phyloP scores from a whole-genome alignment of 73 alveolate genomes.

The Tetrahymena thermophila region DNA sequence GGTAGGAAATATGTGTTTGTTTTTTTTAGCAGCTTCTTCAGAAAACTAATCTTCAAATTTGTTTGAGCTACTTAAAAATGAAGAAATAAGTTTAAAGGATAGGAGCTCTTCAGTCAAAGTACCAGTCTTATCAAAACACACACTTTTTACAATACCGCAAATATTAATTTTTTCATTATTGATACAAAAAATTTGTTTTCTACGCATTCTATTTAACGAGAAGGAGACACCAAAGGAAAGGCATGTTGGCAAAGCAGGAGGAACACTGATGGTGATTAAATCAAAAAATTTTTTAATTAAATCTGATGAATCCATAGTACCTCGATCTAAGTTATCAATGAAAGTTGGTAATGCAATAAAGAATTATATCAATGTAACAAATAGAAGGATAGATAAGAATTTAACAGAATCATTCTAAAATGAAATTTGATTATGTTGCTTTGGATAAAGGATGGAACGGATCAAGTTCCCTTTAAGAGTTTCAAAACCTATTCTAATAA shows the following conservation, averaged over 20 bases:
- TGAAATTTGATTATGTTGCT: constrained; percentile 50
- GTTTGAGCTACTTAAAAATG: neutral
- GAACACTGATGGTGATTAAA: constrained; percentile 60
- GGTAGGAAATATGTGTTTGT: neutral
- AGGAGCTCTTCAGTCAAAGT: constrained; percentile 77
- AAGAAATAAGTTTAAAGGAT: neutral
- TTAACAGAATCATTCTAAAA: constrained; percentile 51
- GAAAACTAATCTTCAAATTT: constrained; percentile 2
- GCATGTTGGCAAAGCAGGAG: constrained; percentile 77
- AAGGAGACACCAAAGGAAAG: constrained; percentile 64
- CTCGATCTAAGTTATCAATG: neutral
- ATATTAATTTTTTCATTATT: constrained; percentile 78
- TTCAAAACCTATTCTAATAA: constrained; percentile 54
- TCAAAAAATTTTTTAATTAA: constrained; percentile 35
- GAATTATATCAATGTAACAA: neutral
- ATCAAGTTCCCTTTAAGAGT: constrained; percentile 67
- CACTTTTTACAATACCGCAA: constrained; percentile 74
- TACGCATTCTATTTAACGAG: constrained; percentile 62
- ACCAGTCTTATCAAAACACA: constrained; percentile 95
- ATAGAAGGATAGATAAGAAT: constrained; percentile 22
- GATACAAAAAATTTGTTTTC: constrained; percentile 63
- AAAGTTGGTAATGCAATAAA: constrained; percentile 13
- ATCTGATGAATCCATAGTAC: neutral
- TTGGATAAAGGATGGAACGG: constrained; percentile 57
- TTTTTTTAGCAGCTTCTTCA: neutral